Base-by-base conservation (phyloP, 2,329 filamentous ascomycete genomes). In the Taxawa tesnikishii region DNA sequence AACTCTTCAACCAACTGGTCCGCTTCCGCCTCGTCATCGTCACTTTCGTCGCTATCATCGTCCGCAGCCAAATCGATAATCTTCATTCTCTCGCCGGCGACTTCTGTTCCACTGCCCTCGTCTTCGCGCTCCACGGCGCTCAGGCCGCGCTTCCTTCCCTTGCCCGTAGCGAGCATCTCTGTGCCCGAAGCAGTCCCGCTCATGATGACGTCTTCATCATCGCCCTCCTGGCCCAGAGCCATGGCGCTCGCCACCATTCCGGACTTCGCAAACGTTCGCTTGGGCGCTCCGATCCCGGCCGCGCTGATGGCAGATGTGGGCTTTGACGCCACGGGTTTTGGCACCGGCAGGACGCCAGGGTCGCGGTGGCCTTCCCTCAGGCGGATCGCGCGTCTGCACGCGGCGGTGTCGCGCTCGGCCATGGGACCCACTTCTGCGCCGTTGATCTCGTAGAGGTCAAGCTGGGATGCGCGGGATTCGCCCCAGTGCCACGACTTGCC, bases 401-500 rank as follows among this genome's bases (percentile, higher is more conserved):
- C 58, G 29, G 55, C 56, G 1, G 61, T 49, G 36, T 68, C 54
- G 6, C 66, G 57, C 29, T 21, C 27, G 28, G 3, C 15, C 10
- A 23, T n/a, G 19, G n/a, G 2, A 4, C 66, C 59, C 4, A 70
- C 62, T 17, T 69, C 66, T 2, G 63, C 44, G 1, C 65, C 67
- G 38, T 74, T 75, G 23, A 75, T 49, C 3, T 63, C 63, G 16
- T 64, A 62, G 5, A 77, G 44, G 16, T 68, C 68, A 1, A 77
- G 58, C 1, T 69, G 66, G 29, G 75, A 65, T 1, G 64, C 63
- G 1, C 73, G 60, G 14, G 58, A 58, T 32, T 76, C 70, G 0
- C 61, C 69, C 64, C 68, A 73, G 46, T 66, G 72, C 70, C 70
- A 76, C 0, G 53, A 49, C 15, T 62, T 58, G 10, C 54, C 59